Evolutionary conservation across 129 eudicot species (phyloP), one percentile per base, ranked within the genome.

Genomic region (Mikania micrantha): DNA sequence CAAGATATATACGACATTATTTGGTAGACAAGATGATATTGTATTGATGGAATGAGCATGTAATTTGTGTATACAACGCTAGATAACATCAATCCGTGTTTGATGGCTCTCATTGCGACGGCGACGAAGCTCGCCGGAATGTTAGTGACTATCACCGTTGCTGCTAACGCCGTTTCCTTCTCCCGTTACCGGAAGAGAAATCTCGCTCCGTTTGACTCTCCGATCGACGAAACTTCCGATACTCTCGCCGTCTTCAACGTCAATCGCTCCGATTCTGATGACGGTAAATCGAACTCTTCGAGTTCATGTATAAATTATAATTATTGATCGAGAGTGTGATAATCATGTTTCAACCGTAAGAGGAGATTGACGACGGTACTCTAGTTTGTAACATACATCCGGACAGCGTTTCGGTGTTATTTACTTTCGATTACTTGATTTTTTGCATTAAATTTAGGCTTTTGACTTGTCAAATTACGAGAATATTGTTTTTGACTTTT

Each of bases 121-220:
- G 99, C 95, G 31, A 85, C 99, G 48, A 89, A 94, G 74, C 78
- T 94, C 72, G 99, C 99, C 85, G 99, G 96, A 70, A 66, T 87
- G 1, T 41, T 89, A 13, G 87, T 63, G 25, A 65, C 95, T 13
- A 74, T 89, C 44, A 79, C 93, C 56, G 67, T 94, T 41, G 99
- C 95, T 38, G 99, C 97, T 47, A 94, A 94, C 75, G 87, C 86
- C 19, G 60, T 87, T 79, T 85, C 97, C 1, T 90, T 56, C 78
- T 73, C 84, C 21, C 88, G 88, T 9, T 94, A 76, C 74, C 89
- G 95, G 48, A 82, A 82, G 76, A 89, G 73, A 78, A 85, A 87
- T 28, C 85, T 94, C 64, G 67, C 74, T 50, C 88, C 90, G 0
- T 80, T 94, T 64, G 63, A 42, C 15, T 81, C 85, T 74, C 99